phyloP scores from a whole-genome alignment of 108 stramenopile species.

The Schizochytrium sp. region DNA sequence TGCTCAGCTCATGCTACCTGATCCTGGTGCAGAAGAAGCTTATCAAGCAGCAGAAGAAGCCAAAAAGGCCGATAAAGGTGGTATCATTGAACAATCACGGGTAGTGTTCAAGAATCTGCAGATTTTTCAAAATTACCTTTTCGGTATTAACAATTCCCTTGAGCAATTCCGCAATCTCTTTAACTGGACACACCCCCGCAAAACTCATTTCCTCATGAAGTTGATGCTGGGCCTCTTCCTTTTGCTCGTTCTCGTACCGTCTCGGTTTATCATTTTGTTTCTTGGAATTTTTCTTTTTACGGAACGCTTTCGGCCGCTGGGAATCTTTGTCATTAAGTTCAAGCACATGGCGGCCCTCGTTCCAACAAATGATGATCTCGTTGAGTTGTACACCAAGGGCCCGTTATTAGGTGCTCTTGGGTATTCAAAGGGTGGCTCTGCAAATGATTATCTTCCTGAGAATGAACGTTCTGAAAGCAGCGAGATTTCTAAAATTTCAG shows the following conservation, averaged over 20 bases:
- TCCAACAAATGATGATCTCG: slow-evolving; percentile 59
- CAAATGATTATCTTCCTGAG: background rate
- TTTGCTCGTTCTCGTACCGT: slow-evolving; percentile 21
- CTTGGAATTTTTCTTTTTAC: slow-evolving; percentile 43
- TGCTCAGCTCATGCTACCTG: slow-evolving; percentile 34
- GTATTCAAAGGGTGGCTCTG: background rate
- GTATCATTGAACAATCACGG: slow-evolving; percentile 52
- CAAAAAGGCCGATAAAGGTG: slow-evolving; percentile 56
- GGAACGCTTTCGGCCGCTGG: slow-evolving; percentile 45
- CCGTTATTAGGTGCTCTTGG: slow-evolving; percentile 17
- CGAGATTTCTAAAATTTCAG: background rate
- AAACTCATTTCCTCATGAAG: slow-evolving; percentile 42
- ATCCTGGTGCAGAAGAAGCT: slow-evolving; percentile 45
- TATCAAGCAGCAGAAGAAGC: slow-evolving; percentile 36
- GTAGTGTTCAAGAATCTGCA: slow-evolving; percentile 50
- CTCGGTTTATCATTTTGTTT: slow-evolving; percentile 30
- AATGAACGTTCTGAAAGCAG: background rate
- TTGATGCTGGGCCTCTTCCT: background rate
- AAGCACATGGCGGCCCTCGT: slow-evolving; percentile 48
- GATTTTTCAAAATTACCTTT: slow-evolving; percentile 31
- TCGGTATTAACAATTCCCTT: slow-evolving; percentile 13
- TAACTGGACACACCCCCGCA: slow-evolving; percentile 58
- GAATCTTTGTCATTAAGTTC: slow-evolving; percentile 3
- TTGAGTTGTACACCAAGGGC: slow-evolving; percentile 50
- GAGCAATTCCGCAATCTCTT: slow-evolving; percentile 53